Conservation (phyloP, 2,329 filamentous ascomycete genomes). For the Sclerotinia glacialis region DNA sequence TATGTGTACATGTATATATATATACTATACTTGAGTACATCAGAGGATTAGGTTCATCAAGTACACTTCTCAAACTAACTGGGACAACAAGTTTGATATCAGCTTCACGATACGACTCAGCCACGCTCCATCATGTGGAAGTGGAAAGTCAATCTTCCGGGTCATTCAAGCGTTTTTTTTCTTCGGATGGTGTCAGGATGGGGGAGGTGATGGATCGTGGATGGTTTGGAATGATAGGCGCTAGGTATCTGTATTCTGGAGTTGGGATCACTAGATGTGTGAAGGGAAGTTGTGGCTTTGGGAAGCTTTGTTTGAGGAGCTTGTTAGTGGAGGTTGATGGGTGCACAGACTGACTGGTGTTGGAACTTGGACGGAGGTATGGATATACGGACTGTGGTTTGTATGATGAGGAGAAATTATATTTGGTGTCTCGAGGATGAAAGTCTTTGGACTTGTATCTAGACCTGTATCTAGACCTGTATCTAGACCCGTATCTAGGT, state of each 20-base stretch:
- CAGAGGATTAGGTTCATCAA: not conserved
- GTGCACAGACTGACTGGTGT: not conserved
- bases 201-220: not conserved
- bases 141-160: not conserved
- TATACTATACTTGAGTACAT: not conserved
- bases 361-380: not conserved
- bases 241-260: not conserved
- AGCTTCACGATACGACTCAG: not conserved
- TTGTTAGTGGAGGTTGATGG: no score
- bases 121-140: not conserved
- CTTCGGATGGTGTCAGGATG: not conserved
- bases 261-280: not conserved
- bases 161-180: not conserved
- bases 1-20: not conserved
- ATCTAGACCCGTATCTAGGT: no score
- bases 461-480: no score
- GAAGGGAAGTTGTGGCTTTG: not conserved
- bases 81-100: not conserved
- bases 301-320: not conserved
- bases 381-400: not conserved
- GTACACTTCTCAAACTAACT: not conserved
- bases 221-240: not conserved
- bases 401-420: not conserved
- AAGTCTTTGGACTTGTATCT: not conserved
- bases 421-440: no score